phyloP scores from a whole-genome alignment of 164 flowering plant genomes.

The Vitis riparia region DNA sequence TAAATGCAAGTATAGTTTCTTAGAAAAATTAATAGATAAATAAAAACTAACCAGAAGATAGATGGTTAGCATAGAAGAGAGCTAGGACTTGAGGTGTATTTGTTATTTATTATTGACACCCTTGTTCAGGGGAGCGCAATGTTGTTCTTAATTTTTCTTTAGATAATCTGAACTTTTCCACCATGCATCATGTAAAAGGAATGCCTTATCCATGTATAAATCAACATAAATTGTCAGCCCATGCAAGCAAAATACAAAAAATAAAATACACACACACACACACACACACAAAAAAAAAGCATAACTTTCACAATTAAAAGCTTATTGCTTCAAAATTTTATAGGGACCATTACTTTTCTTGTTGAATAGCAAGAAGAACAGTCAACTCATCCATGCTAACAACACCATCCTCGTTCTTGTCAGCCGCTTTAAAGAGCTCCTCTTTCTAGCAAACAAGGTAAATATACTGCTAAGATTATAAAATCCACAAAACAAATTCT shows the following conservation, averaged over 20 bases:
- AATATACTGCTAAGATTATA: conserved; percentile 14
- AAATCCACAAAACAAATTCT: conserved; percentile 3
- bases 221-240: not conserved
- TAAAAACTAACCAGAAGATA: too few relatives aligned
- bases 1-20: too few relatives aligned
- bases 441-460: conserved; percentile 62
- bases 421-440: conserved; percentile 86
- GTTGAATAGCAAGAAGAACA: conserved; percentile 71
- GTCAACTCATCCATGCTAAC: conserved; percentile 96
- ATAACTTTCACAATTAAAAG: not conserved
- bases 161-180: not conserved
- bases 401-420: conserved; percentile 76
- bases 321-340: not conserved
- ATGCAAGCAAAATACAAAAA: not conserved
- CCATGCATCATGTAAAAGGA: not conserved
- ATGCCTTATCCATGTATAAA: too few relatives aligned
- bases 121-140: too few relatives aligned
- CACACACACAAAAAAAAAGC: not conserved
- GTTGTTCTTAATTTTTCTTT: too few relatives aligned
- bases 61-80: too few relatives aligned
- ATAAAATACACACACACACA: not conserved
- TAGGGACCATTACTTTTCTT: conserved; percentile 65
- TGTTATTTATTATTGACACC: too few relatives aligned
- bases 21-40: too few relatives aligned
- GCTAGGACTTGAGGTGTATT: too few relatives aligned